Conservation (phyloP, 306 rosid genomes). For the Malus domestica region DNA sequence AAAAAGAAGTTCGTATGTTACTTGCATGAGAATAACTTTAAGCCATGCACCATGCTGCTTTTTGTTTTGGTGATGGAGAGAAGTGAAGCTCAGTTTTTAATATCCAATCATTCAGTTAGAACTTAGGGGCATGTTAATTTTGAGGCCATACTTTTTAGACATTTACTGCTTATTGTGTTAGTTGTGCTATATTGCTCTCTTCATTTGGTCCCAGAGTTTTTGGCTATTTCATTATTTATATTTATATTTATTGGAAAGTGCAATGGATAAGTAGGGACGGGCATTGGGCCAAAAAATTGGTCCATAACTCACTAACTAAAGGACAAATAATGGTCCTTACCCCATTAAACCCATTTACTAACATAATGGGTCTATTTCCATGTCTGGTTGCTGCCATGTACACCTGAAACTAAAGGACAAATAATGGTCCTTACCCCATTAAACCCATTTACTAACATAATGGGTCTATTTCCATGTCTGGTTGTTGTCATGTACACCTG, state of each 20-base stretch:
- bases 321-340: too few species aligned
- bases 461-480: too few species aligned
- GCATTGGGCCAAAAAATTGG: neutral
- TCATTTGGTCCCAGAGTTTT: neutral
- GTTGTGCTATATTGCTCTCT: neutral
- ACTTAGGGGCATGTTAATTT: neutral
- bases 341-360: too few species aligned
- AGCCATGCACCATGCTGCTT: neutral
- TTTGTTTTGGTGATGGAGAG: neutral
- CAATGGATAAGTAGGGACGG: neutral
- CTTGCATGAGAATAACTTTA: neutral
- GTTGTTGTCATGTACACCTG: neutral
- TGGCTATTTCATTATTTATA: neutral
- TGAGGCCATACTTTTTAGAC: neutral
- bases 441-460: too few species aligned
- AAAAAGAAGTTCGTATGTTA: neutral
- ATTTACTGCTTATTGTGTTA: neutral
- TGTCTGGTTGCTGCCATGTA: neutral
- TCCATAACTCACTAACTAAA: too few species aligned
- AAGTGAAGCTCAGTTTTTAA: neutral
- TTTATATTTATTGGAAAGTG: neutral
- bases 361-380: too few species aligned
- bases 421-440: too few species aligned
- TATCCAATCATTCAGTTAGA: too few species aligned
- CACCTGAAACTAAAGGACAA: neutral